These are phyloP conservation scores for Globisporangium canariense DNA, from an alignment of 352 stramenopile species.

Conservation along the genomic window DNA sequence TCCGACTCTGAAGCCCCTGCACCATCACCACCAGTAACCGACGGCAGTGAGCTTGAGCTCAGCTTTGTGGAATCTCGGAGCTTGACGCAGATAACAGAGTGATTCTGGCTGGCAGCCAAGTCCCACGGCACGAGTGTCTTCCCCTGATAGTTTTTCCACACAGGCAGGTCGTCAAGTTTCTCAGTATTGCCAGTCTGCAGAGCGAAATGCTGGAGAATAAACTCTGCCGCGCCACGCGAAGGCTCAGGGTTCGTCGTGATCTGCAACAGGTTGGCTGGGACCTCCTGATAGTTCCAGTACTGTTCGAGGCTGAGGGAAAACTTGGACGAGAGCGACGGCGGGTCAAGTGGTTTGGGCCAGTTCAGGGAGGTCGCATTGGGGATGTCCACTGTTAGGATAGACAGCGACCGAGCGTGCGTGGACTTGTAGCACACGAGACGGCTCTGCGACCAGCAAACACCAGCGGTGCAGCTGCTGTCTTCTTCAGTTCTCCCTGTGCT, in stretches of 20 bases:
- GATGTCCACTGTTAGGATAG: slow-evolving; percentile 7
- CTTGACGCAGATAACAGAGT: slow-evolving; percentile 51
- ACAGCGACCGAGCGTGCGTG: slow-evolving; percentile 9
- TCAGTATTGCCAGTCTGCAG: slow-evolving; percentile 42
- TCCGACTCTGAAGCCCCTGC: background rate
- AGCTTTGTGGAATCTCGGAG: slow-evolving; percentile 27
- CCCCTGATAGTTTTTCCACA: slow-evolving; percentile 59
- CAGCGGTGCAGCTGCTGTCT: slow-evolving; percentile 6
- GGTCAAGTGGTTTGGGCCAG: background rate
- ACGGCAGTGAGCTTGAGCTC: background rate
- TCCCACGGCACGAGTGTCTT: slow-evolving; percentile 48
- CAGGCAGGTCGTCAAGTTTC: slow-evolving; percentile 41
- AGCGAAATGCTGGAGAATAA: slow-evolving; percentile 54
- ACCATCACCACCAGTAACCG: background rate
- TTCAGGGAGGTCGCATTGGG: background rate
- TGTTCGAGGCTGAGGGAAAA: slow-evolving; percentile 56
- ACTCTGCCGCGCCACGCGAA: slow-evolving; percentile 9
- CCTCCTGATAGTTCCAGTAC: slow-evolving; percentile 58
- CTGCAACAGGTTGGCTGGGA: slow-evolving; percentile 43
- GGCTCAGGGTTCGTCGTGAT: slow-evolving; percentile 26
- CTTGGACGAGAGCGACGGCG: slow-evolving; percentile 19
- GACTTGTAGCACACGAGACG: slow-evolving; percentile 17
- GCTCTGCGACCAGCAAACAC: slow-evolving; percentile 10
- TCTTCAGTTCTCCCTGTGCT: slow-evolving; percentile 5
- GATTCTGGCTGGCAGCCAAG: slow-evolving; percentile 32